A percentile compares a stretch with the other conserved stretches of the same genome.
These are phyloP conservation scores for Candida insectalens DNA, from an alignment of 805 yeast genomes.

Conservation along the genomic window DNA sequence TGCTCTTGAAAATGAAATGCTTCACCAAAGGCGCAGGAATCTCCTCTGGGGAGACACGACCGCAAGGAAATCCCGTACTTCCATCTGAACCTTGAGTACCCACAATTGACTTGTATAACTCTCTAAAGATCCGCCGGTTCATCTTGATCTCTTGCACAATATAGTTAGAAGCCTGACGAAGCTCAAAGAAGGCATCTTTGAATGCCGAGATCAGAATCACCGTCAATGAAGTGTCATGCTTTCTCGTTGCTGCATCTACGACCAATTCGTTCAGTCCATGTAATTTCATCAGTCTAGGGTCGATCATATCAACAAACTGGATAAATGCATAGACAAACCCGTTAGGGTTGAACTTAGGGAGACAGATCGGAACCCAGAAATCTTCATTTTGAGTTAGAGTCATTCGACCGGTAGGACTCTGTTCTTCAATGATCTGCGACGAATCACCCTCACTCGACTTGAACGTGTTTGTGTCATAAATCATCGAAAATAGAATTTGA, in stretches of 20 bases:
- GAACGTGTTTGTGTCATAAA: constrained; percentile 48
- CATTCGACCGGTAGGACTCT: constrained; percentile 5
- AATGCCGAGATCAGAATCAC: constrained; percentile 52
- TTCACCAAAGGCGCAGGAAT: constrained; percentile 50
- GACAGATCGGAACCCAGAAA: constrained; percentile 88
- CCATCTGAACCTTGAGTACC: constrained; percentile 22
- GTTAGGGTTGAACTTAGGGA: constrained; percentile 80
- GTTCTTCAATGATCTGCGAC: constrained; percentile 6
- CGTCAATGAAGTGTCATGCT: constrained; percentile 22
- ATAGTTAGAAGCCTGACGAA: constrained; percentile 50
- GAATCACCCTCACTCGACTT: constrained; percentile 17
- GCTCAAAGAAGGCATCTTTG: constrained; percentile 68
- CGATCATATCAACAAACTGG: constrained; percentile 39
- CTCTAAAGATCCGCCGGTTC: constrained; percentile 23
- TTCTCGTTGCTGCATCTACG: not conserved
- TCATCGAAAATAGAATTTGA: constrained; percentile 61
- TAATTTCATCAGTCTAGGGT: constrained; percentile 19
- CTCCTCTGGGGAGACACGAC: constrained; percentile 37
- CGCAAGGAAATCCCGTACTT: constrained; percentile 19
- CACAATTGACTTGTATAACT: constrained; percentile 18
- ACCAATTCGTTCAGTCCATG: constrained; percentile 17
- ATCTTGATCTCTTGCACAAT: constrained; percentile 36
- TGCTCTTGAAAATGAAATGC: constrained; percentile 77
- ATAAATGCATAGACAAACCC: constrained; percentile 85
- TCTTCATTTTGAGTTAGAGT: constrained; percentile 42